phyloP scores from a whole-genome alignment of 2,329 filamentous ascomycete genomes.

The Waltergamsia citrina region DNA sequence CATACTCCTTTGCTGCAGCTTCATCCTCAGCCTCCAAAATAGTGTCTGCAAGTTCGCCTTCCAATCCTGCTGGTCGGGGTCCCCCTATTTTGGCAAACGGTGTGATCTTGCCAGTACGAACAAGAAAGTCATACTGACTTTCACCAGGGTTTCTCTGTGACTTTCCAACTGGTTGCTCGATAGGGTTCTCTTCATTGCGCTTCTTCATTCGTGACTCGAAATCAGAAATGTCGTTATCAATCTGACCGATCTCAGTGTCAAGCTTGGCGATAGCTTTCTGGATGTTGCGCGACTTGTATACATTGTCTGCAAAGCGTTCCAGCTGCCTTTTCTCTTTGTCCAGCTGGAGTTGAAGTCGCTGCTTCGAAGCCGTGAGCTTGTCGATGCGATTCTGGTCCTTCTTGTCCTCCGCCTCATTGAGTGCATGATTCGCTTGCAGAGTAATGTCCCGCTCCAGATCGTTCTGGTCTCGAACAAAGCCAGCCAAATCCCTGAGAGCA shows the following conservation, averaged over 20 bases:
- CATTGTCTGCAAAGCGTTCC: slow-evolving; percentile 31
- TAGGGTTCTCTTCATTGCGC: slow-evolving; percentile 48
- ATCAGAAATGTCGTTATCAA: slow-evolving; percentile 66
- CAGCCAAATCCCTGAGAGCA: slow-evolving; percentile 52
- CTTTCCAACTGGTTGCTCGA: slow-evolving; percentile 32
- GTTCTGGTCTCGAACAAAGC: slow-evolving; percentile 73
- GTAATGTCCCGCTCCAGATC: slow-evolving; percentile 84
- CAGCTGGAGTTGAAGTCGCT: slow-evolving; percentile 57
- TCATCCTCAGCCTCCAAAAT: slow-evolving; percentile 78
- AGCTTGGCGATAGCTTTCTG: slow-evolving; percentile 58
- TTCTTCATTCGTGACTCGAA: slow-evolving; percentile 75
- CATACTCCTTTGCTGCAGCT: slow-evolving; percentile 30
- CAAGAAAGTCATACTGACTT: slow-evolving; percentile 78
- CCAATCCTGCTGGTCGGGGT: slow-evolving; percentile 48
- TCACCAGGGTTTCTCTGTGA: slow-evolving; percentile 65
- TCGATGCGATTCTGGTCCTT: slow-evolving; percentile 53
- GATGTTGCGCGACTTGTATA: slow-evolving; percentile 44
- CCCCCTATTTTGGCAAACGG: slow-evolving; percentile 77
- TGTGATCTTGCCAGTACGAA: slow-evolving; percentile 94
- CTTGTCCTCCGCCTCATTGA: slow-evolving; percentile 54
- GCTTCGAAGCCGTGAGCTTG: slow-evolving; percentile 41
- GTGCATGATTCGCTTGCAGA: slow-evolving; percentile 46
- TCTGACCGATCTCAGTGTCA: slow-evolving; percentile 51
- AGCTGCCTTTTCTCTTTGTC: slow-evolving; percentile 40
- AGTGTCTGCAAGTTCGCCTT: slow-evolving; percentile 65